These are phyloP conservation scores for Solanum sparsipilum DNA, from an alignment of 257 asterid genomes.

Conservation along the genomic window DNA sequence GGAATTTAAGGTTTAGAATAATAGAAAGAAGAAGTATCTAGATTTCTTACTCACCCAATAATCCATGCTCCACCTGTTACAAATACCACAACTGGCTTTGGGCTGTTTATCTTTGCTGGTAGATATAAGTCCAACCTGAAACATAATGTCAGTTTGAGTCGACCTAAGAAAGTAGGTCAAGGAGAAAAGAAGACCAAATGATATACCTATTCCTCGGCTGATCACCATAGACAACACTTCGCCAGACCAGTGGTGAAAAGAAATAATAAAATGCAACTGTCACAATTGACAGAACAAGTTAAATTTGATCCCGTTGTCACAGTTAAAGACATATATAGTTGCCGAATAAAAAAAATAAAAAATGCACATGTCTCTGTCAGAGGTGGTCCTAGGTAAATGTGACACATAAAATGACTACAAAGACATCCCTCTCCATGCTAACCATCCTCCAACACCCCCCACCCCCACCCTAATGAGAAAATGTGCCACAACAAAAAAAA, in stretches of 20 bases:
- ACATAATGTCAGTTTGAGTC: background rate
- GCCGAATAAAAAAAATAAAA: background rate
- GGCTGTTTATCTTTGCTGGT: conserved; percentile 42
- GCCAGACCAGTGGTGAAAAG: conserved; percentile 68
- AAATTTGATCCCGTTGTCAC: background rate
- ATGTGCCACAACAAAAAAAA: background rate
- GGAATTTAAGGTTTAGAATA: background rate
- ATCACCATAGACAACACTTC: conserved; percentile 81
- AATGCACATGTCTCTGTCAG: background rate
- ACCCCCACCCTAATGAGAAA: background rate
- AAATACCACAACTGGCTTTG: conserved; percentile 83
- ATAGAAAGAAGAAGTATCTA: background rate
- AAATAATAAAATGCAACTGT: conserved; percentile 80
- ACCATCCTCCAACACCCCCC: background rate
- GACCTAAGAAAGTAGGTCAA: background rate
- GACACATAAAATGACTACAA: background rate
- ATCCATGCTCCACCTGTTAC: conserved; percentile 99
- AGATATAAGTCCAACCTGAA: conserved; percentile 88
- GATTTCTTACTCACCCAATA: conserved; percentile 58
- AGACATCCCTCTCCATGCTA: background rate
- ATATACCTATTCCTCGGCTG: conserved; percentile 86
- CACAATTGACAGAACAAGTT: conserved; percentile 11
- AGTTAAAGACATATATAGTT: background rate
- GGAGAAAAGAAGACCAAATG: background rate
- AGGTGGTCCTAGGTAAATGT: background rate